Evolutionary conservation across 192 early-diverging fungal species (phyloP).

Genomic region (Mortierella claussenii): DNA sequence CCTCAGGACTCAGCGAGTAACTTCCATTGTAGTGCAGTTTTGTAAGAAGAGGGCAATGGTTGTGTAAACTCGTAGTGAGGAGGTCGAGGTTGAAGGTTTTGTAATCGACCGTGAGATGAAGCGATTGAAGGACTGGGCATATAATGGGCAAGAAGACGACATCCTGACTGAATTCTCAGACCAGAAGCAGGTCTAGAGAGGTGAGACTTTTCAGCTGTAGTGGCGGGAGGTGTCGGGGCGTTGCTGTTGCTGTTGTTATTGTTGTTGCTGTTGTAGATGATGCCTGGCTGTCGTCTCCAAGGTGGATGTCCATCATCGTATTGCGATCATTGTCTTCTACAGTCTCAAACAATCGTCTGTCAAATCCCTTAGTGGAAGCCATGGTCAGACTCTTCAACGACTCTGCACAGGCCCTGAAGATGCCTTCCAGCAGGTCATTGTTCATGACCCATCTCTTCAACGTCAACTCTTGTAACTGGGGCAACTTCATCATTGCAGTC

Average conservation of each 20-base stretch:
- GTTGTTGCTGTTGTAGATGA: background rate
- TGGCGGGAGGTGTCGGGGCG: background rate
- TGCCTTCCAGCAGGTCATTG: background rate
- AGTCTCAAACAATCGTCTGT: background rate
- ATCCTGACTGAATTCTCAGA: too few relatives aligned
- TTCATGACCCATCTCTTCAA: constrained; percentile 5
- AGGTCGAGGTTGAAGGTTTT: too few relatives aligned
- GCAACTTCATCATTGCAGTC: constrained; percentile 7
- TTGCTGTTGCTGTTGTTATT: background rate
- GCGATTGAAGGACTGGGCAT: too few relatives aligned
- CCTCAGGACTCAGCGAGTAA: background rate
- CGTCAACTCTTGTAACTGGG: background rate
- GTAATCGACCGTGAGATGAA: too few relatives aligned
- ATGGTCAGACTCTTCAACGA: constrained; percentile 2
- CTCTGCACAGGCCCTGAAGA: background rate
- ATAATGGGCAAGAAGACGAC: too few relatives aligned
- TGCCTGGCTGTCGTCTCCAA: background rate
- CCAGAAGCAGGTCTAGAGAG: too few relatives aligned
- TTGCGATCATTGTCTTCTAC: background rate
- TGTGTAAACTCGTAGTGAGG: too few relatives aligned
- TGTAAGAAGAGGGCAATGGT: too few relatives aligned
- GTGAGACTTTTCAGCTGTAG: too few relatives aligned
- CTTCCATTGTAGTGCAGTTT: too few relatives aligned
- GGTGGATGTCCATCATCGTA: too few relatives aligned
- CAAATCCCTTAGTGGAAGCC: constrained; percentile 7